phyloP scores from a whole-genome alignment of 176 grass and related monocot genomes.

The Raddia distichophylla region DNA sequence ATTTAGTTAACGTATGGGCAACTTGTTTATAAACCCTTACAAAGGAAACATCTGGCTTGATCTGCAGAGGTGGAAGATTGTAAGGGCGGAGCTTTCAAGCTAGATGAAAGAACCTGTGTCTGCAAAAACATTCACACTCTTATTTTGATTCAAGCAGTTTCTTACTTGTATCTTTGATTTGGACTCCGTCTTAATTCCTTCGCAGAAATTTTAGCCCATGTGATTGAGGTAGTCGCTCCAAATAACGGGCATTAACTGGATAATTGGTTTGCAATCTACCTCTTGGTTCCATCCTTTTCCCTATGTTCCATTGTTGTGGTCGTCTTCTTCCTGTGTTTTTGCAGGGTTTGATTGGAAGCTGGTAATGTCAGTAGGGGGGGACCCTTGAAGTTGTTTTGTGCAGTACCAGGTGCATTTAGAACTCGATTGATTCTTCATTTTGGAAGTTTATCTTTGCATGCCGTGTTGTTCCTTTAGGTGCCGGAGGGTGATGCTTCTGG shows the following conservation, averaged over 20 bases:
- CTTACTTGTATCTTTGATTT: conserved; percentile 4
- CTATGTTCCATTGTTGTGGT: not conserved
- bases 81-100: not conserved
- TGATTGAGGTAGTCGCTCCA: not conserved
- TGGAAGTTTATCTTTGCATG: not conserved
- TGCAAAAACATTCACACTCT: not conserved
- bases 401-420: not conserved
- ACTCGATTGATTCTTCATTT: not conserved
- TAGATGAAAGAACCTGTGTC: not conserved
- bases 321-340: too few species aligned
- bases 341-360: too few species aligned
- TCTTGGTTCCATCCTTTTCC: not conserved
- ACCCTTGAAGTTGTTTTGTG: too few species aligned
- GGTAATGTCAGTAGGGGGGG: too few species aligned
- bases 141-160: not conserved
- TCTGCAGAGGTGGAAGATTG: not conserved
- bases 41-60: not conserved
- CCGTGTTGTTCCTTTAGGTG: not conserved
- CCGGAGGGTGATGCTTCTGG: not conserved
- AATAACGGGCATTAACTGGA: too few species aligned
- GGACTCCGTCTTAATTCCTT: not conserved
- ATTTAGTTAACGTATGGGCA: not conserved
- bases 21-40: not conserved
- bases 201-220: conserved; percentile 1
- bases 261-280: too few species aligned